These are phyloP conservation scores for Viola pubescens DNA, from an alignment of 441 rosid species.

Conservation along the genomic window DNA sequence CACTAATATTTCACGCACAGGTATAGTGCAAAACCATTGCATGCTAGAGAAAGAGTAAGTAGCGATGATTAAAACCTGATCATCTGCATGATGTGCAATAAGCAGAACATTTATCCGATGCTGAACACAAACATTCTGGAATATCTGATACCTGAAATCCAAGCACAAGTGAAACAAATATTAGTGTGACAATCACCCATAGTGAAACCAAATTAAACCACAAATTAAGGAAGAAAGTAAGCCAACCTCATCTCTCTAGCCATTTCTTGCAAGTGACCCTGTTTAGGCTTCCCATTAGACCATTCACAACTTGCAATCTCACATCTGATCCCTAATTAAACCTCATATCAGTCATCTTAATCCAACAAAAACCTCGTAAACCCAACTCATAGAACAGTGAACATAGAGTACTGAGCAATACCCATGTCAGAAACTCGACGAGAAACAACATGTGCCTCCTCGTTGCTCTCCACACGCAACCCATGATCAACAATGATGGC, in stretches of 20 bases:
- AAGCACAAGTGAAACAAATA: slow-evolving; percentile 12
- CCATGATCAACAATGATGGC: slow-evolving; percentile 86
- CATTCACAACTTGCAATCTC: slow-evolving; percentile 76
- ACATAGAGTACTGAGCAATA: slow-evolving; percentile 21
- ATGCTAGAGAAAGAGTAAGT: not conserved
- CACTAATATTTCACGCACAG: too few relatives aligned
- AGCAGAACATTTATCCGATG: slow-evolving; percentile 60
- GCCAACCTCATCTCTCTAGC: slow-evolving; percentile 75
- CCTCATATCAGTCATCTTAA: slow-evolving; percentile 28
- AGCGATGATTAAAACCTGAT: slow-evolving; percentile 50
- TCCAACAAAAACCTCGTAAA: slow-evolving; percentile 3
- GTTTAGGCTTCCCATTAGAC: slow-evolving; percentile 72
- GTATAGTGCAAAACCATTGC: not conserved
- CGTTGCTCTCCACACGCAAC: slow-evolving; percentile 66
- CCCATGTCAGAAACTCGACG: slow-evolving; percentile 74
- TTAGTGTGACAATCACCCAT: slow-evolving; percentile 5
- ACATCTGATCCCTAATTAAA: slow-evolving; percentile 76
- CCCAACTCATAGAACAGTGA: not conserved
- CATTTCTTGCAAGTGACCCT: slow-evolving; percentile 81
- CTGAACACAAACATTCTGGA: slow-evolving; percentile 51
- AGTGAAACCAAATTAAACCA: slow-evolving; percentile 4
- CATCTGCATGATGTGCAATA: slow-evolving; percentile 92
- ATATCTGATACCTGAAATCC: slow-evolving; percentile 55
- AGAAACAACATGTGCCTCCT: slow-evolving; percentile 58
- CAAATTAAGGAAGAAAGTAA: slow-evolving; percentile 5